A percentile compares a stretch with the other conserved stretches of the same genome.
phyloP scores from a whole-genome alignment of 495 filamentous ascomycete genomes.

The Jackrogersella minutella region DNA sequence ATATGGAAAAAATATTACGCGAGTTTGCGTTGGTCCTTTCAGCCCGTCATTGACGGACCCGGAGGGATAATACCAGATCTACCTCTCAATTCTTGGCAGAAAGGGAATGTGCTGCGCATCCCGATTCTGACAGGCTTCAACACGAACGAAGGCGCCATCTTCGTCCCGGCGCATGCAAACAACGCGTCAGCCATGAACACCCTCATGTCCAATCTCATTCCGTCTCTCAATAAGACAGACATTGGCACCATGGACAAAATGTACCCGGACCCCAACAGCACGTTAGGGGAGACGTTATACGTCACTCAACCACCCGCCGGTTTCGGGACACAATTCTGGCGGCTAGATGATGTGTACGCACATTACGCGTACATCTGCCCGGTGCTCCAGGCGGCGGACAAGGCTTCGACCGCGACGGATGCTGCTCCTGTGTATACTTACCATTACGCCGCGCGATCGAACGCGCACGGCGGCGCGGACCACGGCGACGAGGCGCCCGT shows the following conservation, averaged over 20 bases:
- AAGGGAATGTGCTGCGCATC: constrained; percentile 61
- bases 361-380: constrained; percentile 75
- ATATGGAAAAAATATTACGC: constrained; percentile 63
- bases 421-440: constrained; percentile 63
- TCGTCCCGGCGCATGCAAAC: constrained; percentile 58
- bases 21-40: constrained; percentile 71
- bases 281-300: constrained; percentile 34
- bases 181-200: constrained; percentile 57
- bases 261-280: constrained; percentile 64
- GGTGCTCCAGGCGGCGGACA: constrained; percentile 66
- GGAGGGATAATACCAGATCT: constrained; percentile 62
- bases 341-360: constrained; percentile 68
- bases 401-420: constrained; percentile 47
- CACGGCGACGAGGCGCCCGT: constrained; percentile 67
- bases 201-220: constrained; percentile 66
- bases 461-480: constrained; percentile 59
- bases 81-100: constrained; percentile 64
- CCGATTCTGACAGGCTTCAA: constrained; percentile 72
- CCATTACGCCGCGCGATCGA: constrained; percentile 62
- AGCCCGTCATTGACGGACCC: constrained; percentile 69
- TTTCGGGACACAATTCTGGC: constrained; percentile 63
- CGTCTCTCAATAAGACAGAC: constrained; percentile 55
- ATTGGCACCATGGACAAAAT: constrained; percentile 59
- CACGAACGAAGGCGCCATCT: constrained; percentile 69
- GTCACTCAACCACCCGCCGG: constrained; percentile 42